Conservation (phyloP, 768 basidiomycete species). For the Trametes meyenii region DNA sequence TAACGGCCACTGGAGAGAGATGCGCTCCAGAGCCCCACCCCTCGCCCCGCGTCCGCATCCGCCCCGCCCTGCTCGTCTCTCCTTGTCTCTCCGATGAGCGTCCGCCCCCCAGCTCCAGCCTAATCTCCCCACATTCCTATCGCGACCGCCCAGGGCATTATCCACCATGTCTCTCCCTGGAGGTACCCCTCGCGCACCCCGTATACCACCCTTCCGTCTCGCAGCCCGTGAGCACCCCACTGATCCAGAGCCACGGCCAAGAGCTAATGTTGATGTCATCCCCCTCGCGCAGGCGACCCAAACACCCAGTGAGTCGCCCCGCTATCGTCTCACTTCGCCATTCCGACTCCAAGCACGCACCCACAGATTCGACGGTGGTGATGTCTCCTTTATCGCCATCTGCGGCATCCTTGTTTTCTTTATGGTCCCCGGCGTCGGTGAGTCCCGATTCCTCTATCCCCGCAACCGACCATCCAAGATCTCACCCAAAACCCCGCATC, state of each 20-base stretch:
- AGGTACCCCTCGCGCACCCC: constrained; percentile 8
- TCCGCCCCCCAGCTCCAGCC: neutral
- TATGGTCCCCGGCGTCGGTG: constrained; percentile 79
- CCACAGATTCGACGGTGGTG: constrained; percentile 69
- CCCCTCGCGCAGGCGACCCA: constrained; percentile 1
- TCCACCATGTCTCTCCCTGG: constrained; percentile 4
- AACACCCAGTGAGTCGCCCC: constrained; percentile 20
- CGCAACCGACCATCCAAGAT: neutral
- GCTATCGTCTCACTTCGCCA: neutral
- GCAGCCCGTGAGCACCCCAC: constrained; percentile 8
- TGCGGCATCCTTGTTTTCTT: constrained; percentile 72
- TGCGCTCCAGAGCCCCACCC: constrained; percentile 19
- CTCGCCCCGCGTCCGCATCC: neutral
- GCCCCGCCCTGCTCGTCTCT: neutral
- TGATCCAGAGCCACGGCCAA: neutral
- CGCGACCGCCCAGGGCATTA: too few relatives aligned
- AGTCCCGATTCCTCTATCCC: constrained; percentile 16
- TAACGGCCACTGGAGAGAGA: neutral
- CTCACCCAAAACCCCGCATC: neutral
- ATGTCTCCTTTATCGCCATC: constrained; percentile 70
- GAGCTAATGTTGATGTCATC: neutral
- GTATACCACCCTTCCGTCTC: neutral
- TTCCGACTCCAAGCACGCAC: neutral
- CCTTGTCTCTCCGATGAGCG: constrained; percentile 2
- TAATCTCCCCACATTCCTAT: constrained; percentile 5